phyloP scores from a whole-genome alignment of 2,329 filamentous ascomycete genomes.

The Chrysosporium queenslandicum region DNA sequence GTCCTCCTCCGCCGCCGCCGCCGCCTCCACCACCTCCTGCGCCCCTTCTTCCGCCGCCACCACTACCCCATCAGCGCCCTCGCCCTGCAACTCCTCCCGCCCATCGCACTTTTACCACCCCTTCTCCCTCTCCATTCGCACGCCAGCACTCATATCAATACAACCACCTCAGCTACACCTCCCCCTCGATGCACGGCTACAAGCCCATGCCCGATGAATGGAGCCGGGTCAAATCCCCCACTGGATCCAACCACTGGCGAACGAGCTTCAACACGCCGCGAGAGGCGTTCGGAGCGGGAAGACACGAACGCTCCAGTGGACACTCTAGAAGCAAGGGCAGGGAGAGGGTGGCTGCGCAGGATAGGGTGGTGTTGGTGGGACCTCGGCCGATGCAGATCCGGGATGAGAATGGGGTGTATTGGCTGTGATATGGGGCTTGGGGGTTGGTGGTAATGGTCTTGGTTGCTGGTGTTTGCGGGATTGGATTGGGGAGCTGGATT shows the following conservation, averaged over 20 bases:
- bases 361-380: background rate
- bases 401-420: conserved; percentile 8
- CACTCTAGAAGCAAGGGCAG: background rate
- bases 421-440: conserved; percentile 5
- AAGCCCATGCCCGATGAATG: background rate
- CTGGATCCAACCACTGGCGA: background rate
- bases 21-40: background rate
- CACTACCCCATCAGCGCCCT: background rate
- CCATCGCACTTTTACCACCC: background rate
- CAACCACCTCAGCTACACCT: background rate
- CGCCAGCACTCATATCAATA: background rate
- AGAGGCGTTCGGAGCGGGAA: background rate
- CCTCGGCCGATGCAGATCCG: background rate
- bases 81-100: background rate
- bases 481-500: background rate
- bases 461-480: no score
- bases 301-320: background rate
- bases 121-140: background rate
- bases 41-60: background rate
- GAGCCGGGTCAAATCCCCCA: background rate
- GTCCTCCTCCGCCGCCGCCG: background rate
- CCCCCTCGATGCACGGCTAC: background rate
- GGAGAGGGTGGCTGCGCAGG: background rate
- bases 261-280: background rate
- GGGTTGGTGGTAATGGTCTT: background rate